Evolutionary conservation across 73 alveolate species (phyloP).

Genomic region (Paramecium tetraurelia): DNA sequence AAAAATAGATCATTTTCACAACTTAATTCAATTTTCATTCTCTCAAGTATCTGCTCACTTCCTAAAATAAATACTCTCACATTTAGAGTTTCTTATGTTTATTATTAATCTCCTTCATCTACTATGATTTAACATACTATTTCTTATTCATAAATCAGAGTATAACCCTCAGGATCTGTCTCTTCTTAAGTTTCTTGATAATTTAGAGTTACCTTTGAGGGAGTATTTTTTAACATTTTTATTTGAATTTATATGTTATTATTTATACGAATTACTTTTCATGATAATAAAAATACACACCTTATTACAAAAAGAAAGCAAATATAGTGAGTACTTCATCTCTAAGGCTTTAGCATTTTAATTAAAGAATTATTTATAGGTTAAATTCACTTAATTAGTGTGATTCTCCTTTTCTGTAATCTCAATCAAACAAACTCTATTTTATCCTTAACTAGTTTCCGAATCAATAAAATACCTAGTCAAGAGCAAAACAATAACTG

Average conservation of each 20-base stretch:
- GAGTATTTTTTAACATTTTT: background rate
- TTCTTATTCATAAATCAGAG: background rate
- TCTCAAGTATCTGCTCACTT: background rate
- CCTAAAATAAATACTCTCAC: conserved; percentile 33
- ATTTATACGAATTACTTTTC: background rate
- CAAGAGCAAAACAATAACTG: too few relatives aligned
- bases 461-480: too few relatives aligned
- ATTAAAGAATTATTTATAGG: too few relatives aligned
- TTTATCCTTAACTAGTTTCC: too few relatives aligned
- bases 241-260: background rate
- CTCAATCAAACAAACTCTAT: too few relatives aligned
- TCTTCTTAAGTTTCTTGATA: background rate
- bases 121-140: background rate
- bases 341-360: too few relatives aligned
- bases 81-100: background rate
- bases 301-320: too few relatives aligned
- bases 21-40: conserved; percentile 46
- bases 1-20: conserved; percentile 57
- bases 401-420: too few relatives aligned
- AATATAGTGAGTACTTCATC: too few relatives aligned
- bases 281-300: too few relatives aligned
- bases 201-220: background rate
- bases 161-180: background rate
- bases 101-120: background rate
- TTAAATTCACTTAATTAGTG: too few relatives aligned